Conservation (phyloP, 306 rosid genomes). For the Calophaca sinica region DNA sequence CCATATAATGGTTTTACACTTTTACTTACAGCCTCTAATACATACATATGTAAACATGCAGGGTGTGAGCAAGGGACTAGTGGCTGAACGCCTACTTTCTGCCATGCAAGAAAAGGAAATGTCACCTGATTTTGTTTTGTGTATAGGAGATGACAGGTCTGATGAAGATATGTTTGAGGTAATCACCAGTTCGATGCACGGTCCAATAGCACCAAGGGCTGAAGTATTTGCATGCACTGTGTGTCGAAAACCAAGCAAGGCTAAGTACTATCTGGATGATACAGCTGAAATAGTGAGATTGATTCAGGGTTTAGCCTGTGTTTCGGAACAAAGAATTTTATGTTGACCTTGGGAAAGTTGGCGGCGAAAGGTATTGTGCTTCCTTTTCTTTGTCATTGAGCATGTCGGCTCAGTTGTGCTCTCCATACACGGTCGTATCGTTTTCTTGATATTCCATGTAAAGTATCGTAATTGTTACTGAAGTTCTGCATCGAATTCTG, state of each 20-base stretch:
- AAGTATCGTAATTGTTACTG: conserved; percentile 46
- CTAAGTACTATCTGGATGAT: conserved; percentile 56
- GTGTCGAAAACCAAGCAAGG: conserved; percentile 56
- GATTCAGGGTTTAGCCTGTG: conserved; percentile 78
- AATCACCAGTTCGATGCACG: conserved; percentile 40
- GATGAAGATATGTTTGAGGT: conserved; percentile 92
- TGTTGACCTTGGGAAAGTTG: conserved; percentile 35
- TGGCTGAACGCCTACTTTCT: conserved; percentile 68
- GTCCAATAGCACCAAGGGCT: conserved; percentile 35
- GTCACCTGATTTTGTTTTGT: conserved; percentile 79
- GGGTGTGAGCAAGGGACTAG: conserved; percentile 93
- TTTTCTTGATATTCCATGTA: conserved; percentile 46
- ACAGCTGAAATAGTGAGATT: conserved; percentile 69
- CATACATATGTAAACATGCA: conserved; percentile 29
- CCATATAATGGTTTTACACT: too few species aligned
- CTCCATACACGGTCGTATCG: conserved; percentile 26
- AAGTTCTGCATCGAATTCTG: conserved; percentile 41
- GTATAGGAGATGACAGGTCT: conserved; percentile 92
- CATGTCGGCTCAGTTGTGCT: conserved; percentile 41
- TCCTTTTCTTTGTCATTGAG: conserved; percentile 36
- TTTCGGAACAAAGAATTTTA: conserved; percentile 55
- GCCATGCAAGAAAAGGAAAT: conserved; percentile 65
- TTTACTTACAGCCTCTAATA: background rate
- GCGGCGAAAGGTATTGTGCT: conserved; percentile 34
- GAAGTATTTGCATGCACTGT: conserved; percentile 55